These are phyloP conservation scores for Globisporangium barbulae DNA, from an alignment of 352 stramenopile species.

Conservation along the genomic window DNA sequence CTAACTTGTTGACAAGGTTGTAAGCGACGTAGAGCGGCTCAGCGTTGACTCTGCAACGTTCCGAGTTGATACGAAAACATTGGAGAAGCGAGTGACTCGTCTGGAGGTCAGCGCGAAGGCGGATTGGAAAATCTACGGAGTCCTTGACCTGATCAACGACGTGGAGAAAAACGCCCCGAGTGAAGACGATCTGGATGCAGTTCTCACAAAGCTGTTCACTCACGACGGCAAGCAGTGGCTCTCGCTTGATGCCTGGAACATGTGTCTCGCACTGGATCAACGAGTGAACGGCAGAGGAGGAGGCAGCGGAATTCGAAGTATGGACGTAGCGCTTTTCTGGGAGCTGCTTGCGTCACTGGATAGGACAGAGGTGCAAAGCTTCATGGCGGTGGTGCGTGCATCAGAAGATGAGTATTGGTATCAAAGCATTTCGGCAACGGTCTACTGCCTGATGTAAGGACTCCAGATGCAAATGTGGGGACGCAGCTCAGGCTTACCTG, in stretches of 20 bases:
- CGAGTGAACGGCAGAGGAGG: background rate
- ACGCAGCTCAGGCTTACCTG: no score
- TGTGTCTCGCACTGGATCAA: background rate
- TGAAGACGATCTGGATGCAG: background rate
- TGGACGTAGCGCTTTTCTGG: background rate
- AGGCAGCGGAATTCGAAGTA: background rate
- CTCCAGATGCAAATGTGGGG: no score
- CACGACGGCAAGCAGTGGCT: background rate
- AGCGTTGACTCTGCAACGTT: background rate
- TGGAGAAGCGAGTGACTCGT: background rate
- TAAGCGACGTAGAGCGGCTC: background rate
- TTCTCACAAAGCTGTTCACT: background rate
- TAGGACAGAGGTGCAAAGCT: background rate
- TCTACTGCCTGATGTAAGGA: no score
- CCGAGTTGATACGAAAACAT: background rate
- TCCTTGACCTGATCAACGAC: background rate
- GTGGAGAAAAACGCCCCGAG: background rate
- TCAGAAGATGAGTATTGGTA: background rate
- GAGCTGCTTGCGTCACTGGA: background rate
- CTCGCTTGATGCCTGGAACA: background rate
- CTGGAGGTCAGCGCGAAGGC: background rate
- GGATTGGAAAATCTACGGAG: background rate
- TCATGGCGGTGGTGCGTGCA: background rate
- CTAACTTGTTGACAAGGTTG: background rate
- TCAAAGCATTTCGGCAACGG: no score